Conservation (phyloP, 129 eudicot species). For the Cynara cardunculus region DNA sequence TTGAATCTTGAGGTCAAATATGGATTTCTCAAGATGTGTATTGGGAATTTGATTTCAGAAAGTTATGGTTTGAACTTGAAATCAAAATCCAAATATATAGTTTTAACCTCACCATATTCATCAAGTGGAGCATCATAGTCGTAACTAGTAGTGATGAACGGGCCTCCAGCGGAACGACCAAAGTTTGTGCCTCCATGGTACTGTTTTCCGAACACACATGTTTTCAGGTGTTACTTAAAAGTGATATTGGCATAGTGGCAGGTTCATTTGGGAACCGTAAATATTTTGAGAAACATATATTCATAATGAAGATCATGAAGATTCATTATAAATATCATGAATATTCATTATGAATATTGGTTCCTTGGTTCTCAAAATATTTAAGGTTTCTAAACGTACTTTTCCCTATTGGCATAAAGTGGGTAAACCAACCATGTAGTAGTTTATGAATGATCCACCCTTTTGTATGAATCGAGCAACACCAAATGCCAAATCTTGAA, state of each 20-base stretch:
- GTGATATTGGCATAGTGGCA: neutral
- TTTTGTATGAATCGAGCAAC: slow-evolving; percentile 76
- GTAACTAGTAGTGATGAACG: slow-evolving; percentile 92
- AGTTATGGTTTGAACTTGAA: slow-evolving; percentile 1
- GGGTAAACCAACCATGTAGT: slow-evolving; percentile 75
- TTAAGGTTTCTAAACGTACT: neutral
- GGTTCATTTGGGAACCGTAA: neutral
- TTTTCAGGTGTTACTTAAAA: neutral
- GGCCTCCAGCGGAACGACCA: slow-evolving; percentile 97
- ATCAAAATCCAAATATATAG: neutral
- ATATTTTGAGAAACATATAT: neutral
- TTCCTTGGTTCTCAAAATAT: neutral
- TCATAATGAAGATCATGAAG: neutral
- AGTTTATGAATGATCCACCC: slow-evolving; percentile 86
- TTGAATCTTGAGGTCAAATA: neutral
- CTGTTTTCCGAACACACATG: slow-evolving; percentile 40
- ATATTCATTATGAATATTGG: neutral
- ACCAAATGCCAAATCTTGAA: slow-evolving; percentile 91
- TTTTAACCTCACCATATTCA: slow-evolving; percentile 68
- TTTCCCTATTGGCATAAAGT: neutral
- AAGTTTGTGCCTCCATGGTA: slow-evolving; percentile 97
- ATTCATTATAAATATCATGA: neutral
- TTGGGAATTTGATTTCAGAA: neutral
- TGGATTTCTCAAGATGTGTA: neutral
- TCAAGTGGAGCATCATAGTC: slow-evolving; percentile 99